Base-by-base conservation (phyloP, 2,329 filamentous ascomycete species). In the Verruconis gallopava region DNA sequence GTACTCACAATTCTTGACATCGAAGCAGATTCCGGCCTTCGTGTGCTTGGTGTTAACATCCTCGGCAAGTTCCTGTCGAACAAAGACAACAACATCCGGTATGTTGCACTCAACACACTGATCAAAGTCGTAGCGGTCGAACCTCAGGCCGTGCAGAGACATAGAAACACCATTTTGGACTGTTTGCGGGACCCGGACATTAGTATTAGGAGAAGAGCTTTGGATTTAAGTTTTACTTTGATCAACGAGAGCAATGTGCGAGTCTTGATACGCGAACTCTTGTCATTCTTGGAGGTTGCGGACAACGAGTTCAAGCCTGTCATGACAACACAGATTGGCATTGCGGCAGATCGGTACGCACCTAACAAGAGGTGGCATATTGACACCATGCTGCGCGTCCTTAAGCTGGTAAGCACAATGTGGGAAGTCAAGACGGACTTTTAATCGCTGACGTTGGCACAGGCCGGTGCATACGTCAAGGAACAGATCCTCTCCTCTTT, bases 331-430 rank as follows among this genome's bases (percentile, higher is more conserved):
- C 91, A 98, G 57, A 98, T 98, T 58, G 91, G 91, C 18, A 85
- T 98, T 53, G 91, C 93, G 9, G 91, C 93, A 4, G 91, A 98
- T 61, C 79, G 89, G 50, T 98, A 85, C 62, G 84, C 91, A 2
- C 93, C 91, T 1, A 96, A 91, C 65, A 96, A 96, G 66, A 74
- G 91, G 57, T 98, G 91, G 91, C 91, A 98, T 58, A 81, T 96
- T 51, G 91, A 98, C 56, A 98, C 93, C 2, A 95, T 98, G 80
- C 69, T 98, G 42, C 77, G 93, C 17, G 86, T 98, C 18, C 64
- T 98, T 51, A 94, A 88, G 45, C 70, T 98, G 49, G 60, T 60
- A 41, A 50, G n/a, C n/a, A n/a, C n/a, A n/a, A n/a, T n/a, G n/a
- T n/a, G n/a, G n/a, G n/a, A n/a, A n/a, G 55, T 55, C 6, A n/a